A percentile compares a stretch with the other conserved stretches of the same genome.
Evolutionary conservation across 192 early-diverging fungal genomes (phyloP).

Genomic region (Gorgonomyces haynaldii): DNA sequence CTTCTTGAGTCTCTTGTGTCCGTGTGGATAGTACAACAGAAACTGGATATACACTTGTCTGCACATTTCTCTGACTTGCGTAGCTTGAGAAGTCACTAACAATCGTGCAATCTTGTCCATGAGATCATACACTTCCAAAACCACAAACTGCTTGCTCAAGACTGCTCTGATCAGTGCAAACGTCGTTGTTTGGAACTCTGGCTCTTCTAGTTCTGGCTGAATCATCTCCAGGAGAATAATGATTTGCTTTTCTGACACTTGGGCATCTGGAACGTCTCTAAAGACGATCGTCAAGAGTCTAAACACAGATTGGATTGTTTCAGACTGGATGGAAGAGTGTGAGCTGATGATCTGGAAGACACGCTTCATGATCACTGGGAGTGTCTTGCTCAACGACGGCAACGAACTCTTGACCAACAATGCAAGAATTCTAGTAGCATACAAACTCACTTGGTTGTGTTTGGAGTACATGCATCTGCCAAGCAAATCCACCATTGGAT

Average conservation of each 20-base stretch:
- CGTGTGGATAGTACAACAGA: slow-evolving; percentile 92
- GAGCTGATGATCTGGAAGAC: slow-evolving; percentile 63
- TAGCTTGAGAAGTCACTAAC: slow-evolving; percentile 78
- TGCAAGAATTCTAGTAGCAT: slow-evolving; percentile 61
- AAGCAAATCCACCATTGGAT: slow-evolving; percentile 69
- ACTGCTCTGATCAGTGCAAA: slow-evolving; percentile 84
- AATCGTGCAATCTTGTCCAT: slow-evolving; percentile 66
- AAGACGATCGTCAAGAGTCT: slow-evolving; percentile 71
- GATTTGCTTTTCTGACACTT: slow-evolving; percentile 65
- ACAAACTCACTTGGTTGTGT: slow-evolving; percentile 53
- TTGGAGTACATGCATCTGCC: slow-evolving; percentile 78
- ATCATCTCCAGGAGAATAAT: slow-evolving; percentile 67
- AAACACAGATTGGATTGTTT: slow-evolving; percentile 67
- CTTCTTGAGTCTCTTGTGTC: slow-evolving; percentile 61
- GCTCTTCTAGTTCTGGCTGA: slow-evolving; percentile 79
- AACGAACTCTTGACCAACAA: slow-evolving; percentile 61
- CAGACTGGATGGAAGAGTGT: slow-evolving; percentile 41
- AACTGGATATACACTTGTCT: slow-evolving; percentile 77
- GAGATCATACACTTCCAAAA: slow-evolving; percentile 87
- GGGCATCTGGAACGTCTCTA: slow-evolving; percentile 58
- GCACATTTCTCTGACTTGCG: slow-evolving; percentile 69
- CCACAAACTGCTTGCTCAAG: slow-evolving; percentile 69
- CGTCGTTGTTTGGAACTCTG: slow-evolving; percentile 67
- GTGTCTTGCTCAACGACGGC: slow-evolving; percentile 49
- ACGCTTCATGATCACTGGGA: slow-evolving; percentile 65